phyloP scores from a whole-genome alignment of 2,329 filamentous ascomycete genomes.

The Claviceps sp. region DNA sequence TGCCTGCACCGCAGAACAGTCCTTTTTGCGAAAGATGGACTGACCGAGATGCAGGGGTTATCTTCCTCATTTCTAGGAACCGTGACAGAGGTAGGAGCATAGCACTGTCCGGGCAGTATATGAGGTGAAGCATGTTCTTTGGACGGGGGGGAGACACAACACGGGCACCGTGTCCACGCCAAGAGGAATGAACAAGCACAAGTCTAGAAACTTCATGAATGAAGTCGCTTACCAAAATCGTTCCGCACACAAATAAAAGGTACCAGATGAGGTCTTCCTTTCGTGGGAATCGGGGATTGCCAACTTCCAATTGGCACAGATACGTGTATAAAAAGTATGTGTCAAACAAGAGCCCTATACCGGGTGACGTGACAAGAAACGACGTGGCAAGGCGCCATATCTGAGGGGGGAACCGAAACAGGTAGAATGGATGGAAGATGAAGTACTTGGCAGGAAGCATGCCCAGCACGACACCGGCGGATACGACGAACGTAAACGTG shows the following conservation, averaged over 20 bases:
- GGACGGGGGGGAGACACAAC: neutral
- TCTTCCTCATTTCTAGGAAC: constrained; percentile 80
- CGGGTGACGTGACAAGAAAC: constrained; percentile 26
- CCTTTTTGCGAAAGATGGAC: constrained; percentile 57
- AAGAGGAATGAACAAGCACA: constrained; percentile 4
- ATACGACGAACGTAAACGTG: constrained; percentile 46
- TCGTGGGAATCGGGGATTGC: constrained; percentile 56
- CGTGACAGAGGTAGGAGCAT: constrained; percentile 56
- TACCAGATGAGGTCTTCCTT: constrained; percentile 76
- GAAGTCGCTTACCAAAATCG: constrained; percentile 61
- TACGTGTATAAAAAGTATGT: constrained; percentile 69
- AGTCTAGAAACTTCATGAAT: constrained; percentile 11
- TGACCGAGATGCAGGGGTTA: constrained; percentile 51
- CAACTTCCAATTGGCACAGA: constrained; percentile 57
- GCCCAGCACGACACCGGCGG: constrained; percentile 42
- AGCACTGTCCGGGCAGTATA: constrained; percentile 68
- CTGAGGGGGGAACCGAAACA: constrained; percentile 38
- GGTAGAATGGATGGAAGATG: constrained; percentile 34
- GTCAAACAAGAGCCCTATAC: constrained; percentile 50
- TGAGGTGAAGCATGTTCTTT: constrained; percentile 25
- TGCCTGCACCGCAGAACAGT: constrained; percentile 53
- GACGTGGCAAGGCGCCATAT: constrained; percentile 29
- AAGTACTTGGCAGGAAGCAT: constrained; percentile 37
- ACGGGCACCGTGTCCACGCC: constrained; percentile 7
- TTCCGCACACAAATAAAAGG: constrained; percentile 54